Evolutionary conservation across 2,329 filamentous ascomycete species (phyloP).

Genomic region (Dactylellina leptospora): DNA sequence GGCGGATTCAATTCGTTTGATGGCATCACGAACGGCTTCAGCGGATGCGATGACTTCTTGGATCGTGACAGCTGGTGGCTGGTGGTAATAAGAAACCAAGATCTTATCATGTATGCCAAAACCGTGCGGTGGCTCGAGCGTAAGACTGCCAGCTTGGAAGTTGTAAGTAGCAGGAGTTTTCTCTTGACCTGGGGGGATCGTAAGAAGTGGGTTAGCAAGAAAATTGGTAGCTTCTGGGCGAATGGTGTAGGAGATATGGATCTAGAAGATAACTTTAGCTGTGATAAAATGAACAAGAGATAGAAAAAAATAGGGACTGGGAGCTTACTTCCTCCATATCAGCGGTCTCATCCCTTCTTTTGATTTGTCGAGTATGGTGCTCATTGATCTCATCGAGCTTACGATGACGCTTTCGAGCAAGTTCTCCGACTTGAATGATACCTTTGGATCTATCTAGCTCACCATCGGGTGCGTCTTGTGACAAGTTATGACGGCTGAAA

Average conservation of each 20-base stretch:
- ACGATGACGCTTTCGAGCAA: neutral
- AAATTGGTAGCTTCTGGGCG: neutral
- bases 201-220: neutral
- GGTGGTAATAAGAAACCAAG: constrained; percentile 4
- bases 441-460: no score
- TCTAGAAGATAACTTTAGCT: constrained; percentile 1
- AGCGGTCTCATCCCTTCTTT: neutral
- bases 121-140: constrained; percentile 4
- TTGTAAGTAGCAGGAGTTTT: constrained; percentile 11
- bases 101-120: constrained; percentile 14
- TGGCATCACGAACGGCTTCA: constrained; percentile 20
- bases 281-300: neutral
- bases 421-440: no score
- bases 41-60: constrained; percentile 33
- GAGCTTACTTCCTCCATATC: constrained; percentile 3
- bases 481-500: no score
- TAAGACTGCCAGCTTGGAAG: constrained; percentile 14
- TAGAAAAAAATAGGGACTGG: neutral
- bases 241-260: constrained; percentile 21
- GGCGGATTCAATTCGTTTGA: constrained; percentile 25
- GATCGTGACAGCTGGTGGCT: neutral
- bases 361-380: neutral
- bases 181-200: neutral
- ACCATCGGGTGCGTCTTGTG: no score
- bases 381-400: neutral